Base-by-base conservation (phyloP, 306 rosid species). In the Sindora glabra region DNA sequence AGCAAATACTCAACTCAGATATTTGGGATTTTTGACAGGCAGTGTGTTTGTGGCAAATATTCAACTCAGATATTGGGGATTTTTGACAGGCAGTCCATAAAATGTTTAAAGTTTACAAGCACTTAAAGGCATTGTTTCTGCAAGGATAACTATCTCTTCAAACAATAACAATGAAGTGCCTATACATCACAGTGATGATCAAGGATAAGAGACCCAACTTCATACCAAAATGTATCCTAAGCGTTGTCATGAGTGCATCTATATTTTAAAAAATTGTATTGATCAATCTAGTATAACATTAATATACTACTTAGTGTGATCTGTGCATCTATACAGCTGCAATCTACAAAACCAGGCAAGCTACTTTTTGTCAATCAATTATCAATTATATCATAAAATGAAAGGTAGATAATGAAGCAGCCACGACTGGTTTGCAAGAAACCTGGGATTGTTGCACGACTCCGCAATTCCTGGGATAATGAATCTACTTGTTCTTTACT, bases 401-500 rank as follows among this genome's bases (percentile, higher is more conserved):
- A 49, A 60, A 59, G 64, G 18, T 29, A 34, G 62, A 6, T 50
- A 32, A 64, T 25, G 45, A 74, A 57, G 51, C 30, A 59, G 42
- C 56, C 65, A 55, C n/a, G n/a, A n/a, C n/a, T n/a, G n/a, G 25
- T 27, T 47, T 23, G 53, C 48, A 67, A 61, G 39, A 24, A 73
- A 92, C 99, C 99, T 94, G 99, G 95, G 57, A 89, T 74, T 40
- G 62, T 68, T 3, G 97, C 99, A 63, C 95, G 94, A 42, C 68
- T 81, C 51, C 86, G 77, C 77, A 94, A 75, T 74, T 94, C 99
- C 48, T 70, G 79, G 52, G 97, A 73, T 45, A 94, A 75, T 47
- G 87, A 85, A 79, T 86, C 89, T 8, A 84, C 99, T 82, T 94
- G 99, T 64, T 79, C 86, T 75, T 94, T 94, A 72, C 52, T 94